Base-by-base conservation (phyloP, 441 rosid species). In the Sinapis alba region DNA sequence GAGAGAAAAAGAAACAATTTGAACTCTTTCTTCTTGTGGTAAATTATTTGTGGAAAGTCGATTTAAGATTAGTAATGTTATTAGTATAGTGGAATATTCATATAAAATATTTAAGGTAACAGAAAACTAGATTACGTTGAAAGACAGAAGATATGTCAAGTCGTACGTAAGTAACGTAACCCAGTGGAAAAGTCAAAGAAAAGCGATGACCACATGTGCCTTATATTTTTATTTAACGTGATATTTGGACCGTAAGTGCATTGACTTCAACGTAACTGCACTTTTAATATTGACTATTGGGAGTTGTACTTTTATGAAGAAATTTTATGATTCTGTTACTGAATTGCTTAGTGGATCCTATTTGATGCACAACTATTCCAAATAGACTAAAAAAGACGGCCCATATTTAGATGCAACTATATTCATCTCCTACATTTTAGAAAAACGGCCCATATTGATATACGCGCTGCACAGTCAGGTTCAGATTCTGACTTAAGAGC, bases 391-490 rank as follows among this genome's bases (percentile, higher is more conserved):
- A 32, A n/a, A n/a, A n/a, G n/a, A n/a, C n/a, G n/a, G n/a, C n/a
- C n/a, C n/a, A n/a, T n/a, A n/a, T n/a, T n/a, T n/a, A n/a, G n/a
- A n/a, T n/a, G n/a, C n/a, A n/a, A n/a, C n/a, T n/a, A n/a, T n/a
- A n/a, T n/a, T n/a, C n/a, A n/a, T n/a, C n/a, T n/a, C n/a, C n/a
- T n/a, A n/a, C n/a, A n/a, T n/a, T n/a, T n/a, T n/a, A n/a, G n/a
- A n/a, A n/a, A n/a, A n/a, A n/a, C n/a, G n/a, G n/a, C n/a, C n/a
- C n/a, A n/a, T n/a, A n/a, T n/a, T 70, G 97, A 92, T 83, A 79
- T 90, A 70, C 88, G 97, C 9, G 75, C 86, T 0, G 91, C 90
- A 34, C 82, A 77, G 50, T 77, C 93, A 54, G 86, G 85, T 80
- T 73, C 84, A 81, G 65, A 77, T 63, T 73, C 88, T n/a, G 79